A percentile compares a stretch with the other conserved stretches of the same genome.
These are phyloP conservation scores for Tympanopsis confertula DNA, from an alignment of 2,329 filamentous ascomycete species.

Conservation along the genomic window DNA sequence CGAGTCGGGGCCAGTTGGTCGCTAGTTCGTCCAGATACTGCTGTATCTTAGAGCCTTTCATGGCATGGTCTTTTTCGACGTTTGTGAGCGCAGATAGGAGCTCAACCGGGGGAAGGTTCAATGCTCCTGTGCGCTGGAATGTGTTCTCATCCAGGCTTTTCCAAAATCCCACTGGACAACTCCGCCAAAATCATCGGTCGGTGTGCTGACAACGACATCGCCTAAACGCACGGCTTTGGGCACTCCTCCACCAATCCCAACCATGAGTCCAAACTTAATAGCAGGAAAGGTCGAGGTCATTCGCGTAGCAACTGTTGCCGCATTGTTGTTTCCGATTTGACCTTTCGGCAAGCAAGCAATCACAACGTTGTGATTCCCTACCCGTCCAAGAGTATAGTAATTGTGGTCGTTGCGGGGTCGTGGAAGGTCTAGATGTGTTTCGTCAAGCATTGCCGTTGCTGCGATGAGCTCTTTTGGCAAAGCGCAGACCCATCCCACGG, in stretches of 20 bases:
- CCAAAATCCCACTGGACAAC: constrained; percentile 6
- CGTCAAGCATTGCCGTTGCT: constrained; percentile 8
- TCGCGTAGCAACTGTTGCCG: constrained; percentile 7
- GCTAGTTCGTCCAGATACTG: too few relatives aligned
- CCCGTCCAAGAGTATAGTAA: constrained; percentile 5
- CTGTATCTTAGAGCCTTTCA: too few relatives aligned
- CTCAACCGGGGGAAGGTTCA: too few relatives aligned
- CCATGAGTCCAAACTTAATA: constrained; percentile 7
- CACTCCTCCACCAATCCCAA: constrained; percentile 7
- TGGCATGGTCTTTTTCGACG: too few relatives aligned
- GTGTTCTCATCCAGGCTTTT: too few relatives aligned
- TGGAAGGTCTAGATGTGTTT: constrained; percentile 3
- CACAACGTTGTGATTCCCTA: constrained; percentile 8
- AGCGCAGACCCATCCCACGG: constrained; percentile 10
- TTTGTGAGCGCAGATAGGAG: too few relatives aligned
- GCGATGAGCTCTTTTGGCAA: constrained; percentile 7
- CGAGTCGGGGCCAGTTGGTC: too few relatives aligned
- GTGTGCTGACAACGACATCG: neutral
- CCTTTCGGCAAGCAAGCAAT: constrained; percentile 7
- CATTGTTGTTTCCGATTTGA: constrained; percentile 6
- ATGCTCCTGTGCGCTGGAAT: too few relatives aligned
- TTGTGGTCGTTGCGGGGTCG: constrained; percentile 5
- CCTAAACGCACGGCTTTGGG: constrained; percentile 1
- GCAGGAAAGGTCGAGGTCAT: constrained; percentile 8
- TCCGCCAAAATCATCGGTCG: constrained; percentile 1